phyloP scores from a whole-genome alignment of 2,329 filamentous ascomycete species.

The Fusarium sp. region DNA sequence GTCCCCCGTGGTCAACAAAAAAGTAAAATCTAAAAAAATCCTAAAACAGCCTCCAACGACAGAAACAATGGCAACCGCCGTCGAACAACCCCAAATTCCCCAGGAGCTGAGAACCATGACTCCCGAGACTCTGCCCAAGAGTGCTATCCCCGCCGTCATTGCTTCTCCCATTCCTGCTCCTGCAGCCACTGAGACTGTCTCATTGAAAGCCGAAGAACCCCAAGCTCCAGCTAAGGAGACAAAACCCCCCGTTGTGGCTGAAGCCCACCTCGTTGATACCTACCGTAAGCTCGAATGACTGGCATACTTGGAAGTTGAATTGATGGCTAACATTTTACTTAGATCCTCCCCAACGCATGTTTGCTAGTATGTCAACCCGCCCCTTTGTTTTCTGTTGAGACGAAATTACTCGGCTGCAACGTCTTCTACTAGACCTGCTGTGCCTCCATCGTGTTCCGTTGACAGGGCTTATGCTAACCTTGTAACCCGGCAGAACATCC shows the following conservation, averaged over 20 bases:
- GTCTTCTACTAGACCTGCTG: slow-evolving; percentile 11
- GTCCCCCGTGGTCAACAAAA: slow-evolving; percentile 33
- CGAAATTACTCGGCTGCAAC: slow-evolving; percentile 15
- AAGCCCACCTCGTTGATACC: slow-evolving; percentile 83
- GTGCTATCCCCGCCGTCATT: slow-evolving; percentile 28
- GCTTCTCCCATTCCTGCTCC: slow-evolving; percentile 34
- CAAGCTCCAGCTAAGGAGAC: slow-evolving; percentile 14
- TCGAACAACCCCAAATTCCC: slow-evolving; percentile 43
- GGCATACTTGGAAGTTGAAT: slow-evolving; percentile 5
- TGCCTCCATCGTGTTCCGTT: slow-evolving; percentile 26
- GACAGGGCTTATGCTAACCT: slow-evolving; percentile 52
- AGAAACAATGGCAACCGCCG: slow-evolving; percentile 46
- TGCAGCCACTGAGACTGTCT: slow-evolving; percentile 31
- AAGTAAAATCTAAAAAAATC: slow-evolving; percentile 28
- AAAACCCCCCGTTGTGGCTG: slow-evolving; percentile 73
- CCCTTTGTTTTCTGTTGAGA: slow-evolving; percentile 23
- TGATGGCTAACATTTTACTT: slow-evolving; percentile 38
- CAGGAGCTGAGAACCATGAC: slow-evolving; percentile 33
- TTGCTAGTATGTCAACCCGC: slow-evolving; percentile 67
- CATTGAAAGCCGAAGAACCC: slow-evolving; percentile 23
- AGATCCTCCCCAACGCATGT: slow-evolving; percentile 77
- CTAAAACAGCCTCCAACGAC: slow-evolving; percentile 26
- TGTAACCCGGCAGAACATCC: slow-evolving; percentile 70
- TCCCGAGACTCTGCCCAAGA: slow-evolving; percentile 33
- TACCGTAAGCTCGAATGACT: slow-evolving; percentile 65